Evolutionary conservation across 352 stramenopile genomes (phyloP).

Genomic region (Phytophthora capsici): DNA sequence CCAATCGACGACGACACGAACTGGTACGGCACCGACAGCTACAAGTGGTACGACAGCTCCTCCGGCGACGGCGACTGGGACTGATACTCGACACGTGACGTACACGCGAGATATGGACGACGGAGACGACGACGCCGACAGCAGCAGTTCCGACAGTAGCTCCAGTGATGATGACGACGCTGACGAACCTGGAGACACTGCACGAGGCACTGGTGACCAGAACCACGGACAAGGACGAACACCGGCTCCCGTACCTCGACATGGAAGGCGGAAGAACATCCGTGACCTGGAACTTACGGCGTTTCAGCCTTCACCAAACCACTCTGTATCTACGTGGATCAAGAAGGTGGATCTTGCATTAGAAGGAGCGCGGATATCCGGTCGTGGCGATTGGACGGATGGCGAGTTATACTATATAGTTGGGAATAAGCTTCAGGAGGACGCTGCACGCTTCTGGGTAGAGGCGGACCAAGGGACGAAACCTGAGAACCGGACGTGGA

Average conservation of each 20-base stretch:
- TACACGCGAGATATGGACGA: background rate
- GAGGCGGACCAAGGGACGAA: no score
- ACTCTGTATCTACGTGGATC: slow-evolving; percentile 3
- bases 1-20: no score
- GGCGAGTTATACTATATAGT: slow-evolving; percentile 2
- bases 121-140: background rate
- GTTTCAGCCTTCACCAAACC: background rate
- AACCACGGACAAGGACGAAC: background rate
- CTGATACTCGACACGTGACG: no score
- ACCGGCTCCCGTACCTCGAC: background rate
- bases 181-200: background rate
- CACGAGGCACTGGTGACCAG: background rate
- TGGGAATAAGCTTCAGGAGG: slow-evolving; percentile 8
- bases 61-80: background rate
- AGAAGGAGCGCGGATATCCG: background rate
- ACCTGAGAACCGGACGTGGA: no score
- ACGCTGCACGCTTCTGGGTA: no score
- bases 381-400: slow-evolving; percentile 2
- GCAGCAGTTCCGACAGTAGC: background rate
- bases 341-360: background rate
- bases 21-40: no score
- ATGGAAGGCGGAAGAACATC: background rate
- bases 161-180: background rate
- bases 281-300: slow-evolving; percentile 1
- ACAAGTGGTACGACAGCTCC: background rate